These are phyloP conservation scores for Coriolopsis trogii DNA, from an alignment of 1,284 basidiomycete species.

Conservation along the genomic window DNA sequence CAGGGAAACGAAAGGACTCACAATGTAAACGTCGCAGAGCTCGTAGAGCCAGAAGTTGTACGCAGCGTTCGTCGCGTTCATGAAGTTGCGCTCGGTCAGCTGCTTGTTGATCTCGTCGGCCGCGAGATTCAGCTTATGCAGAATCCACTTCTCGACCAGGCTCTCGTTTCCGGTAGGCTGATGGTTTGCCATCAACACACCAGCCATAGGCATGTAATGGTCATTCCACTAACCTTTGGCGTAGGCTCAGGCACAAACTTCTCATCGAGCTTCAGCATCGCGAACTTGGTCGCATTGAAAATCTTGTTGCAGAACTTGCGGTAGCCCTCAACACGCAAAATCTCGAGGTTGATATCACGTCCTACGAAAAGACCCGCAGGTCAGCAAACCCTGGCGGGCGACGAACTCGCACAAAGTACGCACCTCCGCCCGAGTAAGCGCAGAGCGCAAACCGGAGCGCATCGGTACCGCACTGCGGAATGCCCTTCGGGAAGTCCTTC, in stretches of 20 bases:
- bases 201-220: background rate
- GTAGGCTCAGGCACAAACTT: conserved; percentile 76
- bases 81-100: conserved; percentile 88
- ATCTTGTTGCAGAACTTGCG: conserved; percentile 99
- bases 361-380: conserved; percentile 45
- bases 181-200: background rate
- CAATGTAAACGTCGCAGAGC: conserved; percentile 98
- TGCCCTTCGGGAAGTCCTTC: conserved; percentile 99
- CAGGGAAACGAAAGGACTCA: conserved; percentile 31
- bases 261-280: conserved; percentile 91
- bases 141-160: conserved; percentile 94
- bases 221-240: conserved; percentile 53
- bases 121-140: conserved; percentile 92
- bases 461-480: conserved; percentile 98
- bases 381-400: background rate
- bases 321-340: conserved; percentile 97
- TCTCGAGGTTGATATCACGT: conserved; percentile 95
- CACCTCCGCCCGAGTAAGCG: conserved; percentile 90
- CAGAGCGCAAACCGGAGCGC: conserved; percentile 95
- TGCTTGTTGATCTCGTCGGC: conserved; percentile 77
- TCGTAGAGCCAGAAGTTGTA: conserved; percentile 99
- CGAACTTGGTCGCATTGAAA: conserved; percentile 99
- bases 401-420: background rate
- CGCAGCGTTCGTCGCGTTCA: conserved; percentile 82
- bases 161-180: conserved; percentile 89